Conservation (phyloP, 352 stramenopile species). For the Globisporangium canariense region DNA sequence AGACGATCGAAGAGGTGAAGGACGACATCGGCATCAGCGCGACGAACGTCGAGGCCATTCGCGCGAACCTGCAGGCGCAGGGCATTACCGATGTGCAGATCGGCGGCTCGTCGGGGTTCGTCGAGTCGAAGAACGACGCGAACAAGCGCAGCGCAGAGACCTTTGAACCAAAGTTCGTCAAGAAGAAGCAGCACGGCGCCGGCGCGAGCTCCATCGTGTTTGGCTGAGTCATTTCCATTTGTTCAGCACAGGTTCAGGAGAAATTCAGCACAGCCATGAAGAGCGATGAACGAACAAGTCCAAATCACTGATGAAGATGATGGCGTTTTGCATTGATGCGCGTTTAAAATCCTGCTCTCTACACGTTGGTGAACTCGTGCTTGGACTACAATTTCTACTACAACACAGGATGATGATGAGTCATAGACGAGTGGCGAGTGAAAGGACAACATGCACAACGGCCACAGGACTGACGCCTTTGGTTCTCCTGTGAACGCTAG, state of each 20-base stretch:
- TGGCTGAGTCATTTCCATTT: conserved; percentile 30
- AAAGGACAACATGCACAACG: not conserved
- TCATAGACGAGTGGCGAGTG: not conserved
- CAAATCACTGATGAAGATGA: not conserved
- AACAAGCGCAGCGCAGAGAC: conserved; percentile 21
- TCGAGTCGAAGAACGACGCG: conserved; percentile 24
- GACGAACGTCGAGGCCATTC: conserved; percentile 25
- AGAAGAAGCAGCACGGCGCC: conserved; percentile 79
- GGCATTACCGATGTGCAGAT: conserved; percentile 24
- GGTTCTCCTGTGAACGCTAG: not conserved
- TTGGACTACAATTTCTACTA: not conserved
- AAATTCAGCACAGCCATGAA: not conserved
- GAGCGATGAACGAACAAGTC: not conserved
- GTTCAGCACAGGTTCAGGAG: not conserved
- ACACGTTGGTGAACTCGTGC: not conserved
- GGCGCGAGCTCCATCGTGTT: conserved; percentile 83
- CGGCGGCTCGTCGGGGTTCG: conserved; percentile 10
- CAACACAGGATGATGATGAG: not conserved
- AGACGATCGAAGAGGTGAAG: conserved; percentile 45
- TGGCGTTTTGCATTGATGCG: not conserved
- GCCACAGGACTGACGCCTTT: too few species aligned
- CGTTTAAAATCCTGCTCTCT: not conserved
- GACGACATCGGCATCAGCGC: conserved; percentile 41
- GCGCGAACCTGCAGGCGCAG: conserved; percentile 43
- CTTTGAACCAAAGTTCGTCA: conserved; percentile 53